Base-by-base conservation (phyloP, 2,329 filamentous ascomycete genomes). In the Scedosporium dehoogii region DNA sequence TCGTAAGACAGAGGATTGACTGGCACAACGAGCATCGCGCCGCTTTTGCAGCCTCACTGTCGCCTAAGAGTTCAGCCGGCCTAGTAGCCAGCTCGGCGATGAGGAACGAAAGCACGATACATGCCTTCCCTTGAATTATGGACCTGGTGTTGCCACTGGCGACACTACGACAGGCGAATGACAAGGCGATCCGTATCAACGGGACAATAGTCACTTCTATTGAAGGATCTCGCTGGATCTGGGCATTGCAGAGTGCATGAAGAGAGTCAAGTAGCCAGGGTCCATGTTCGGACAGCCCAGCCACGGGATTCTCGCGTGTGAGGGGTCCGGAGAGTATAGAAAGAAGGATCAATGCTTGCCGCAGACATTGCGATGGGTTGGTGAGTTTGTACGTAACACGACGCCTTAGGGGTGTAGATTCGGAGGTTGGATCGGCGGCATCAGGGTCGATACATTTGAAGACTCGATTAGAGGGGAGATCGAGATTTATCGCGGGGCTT, bases 1-100 rank as follows among this genome's bases (percentile, higher is more conserved):
- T 68, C 2, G 75, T 70, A 44, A 82, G 71, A 3, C 68, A 68
- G 9, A 76, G 63, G 10, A 81, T 68, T 10, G 75, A 73, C 51
- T 71, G 65, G 51, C 75, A 78, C 42, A 77, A 73, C 3, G 70
- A 68, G 6, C 67, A 69, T 51, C 74, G 71, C 14, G 72, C 70
- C 2, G 70, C 65, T 3, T 68, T 66, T 16, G 69, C 68, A 16
- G 65, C 63, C 0, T 69, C 65, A 18, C 72, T 70, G 6, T 68
- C 62, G 7, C 69, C 65, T n/a, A 71, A 65, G 16, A 75, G 67
- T 9, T 69, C 69, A 23, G 71, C 71, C 21, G 72, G 70, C 12
- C 68, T 69, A 21, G 68, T 71, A 27, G 74, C 69, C 63, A 76
- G 68, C 38, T 81, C 77, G 21, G 71, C 72, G 59, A 77, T 80